Conservation (phyloP, 176 grass and related monocot genomes). For the Oryza glaberrima region DNA sequence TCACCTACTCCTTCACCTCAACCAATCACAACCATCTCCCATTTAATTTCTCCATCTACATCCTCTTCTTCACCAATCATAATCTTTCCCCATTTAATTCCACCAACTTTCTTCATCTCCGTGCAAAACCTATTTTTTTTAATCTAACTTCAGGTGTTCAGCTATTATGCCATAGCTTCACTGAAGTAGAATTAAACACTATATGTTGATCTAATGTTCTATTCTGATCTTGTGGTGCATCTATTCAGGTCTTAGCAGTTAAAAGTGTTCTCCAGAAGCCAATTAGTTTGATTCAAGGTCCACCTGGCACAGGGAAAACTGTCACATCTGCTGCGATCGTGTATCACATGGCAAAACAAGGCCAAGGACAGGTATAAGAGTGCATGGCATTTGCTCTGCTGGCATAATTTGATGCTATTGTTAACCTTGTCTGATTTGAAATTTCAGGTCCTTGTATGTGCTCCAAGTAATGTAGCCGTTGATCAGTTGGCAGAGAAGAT, state of each 20-base stretch:
- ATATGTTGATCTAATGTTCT: slow-evolving; percentile 36
- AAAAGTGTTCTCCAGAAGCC: slow-evolving; percentile 99
- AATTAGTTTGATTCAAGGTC: slow-evolving; percentile 98
- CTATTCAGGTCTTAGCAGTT: slow-evolving; percentile 88
- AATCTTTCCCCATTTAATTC: too few species aligned
- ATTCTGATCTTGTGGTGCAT: slow-evolving; percentile 1
- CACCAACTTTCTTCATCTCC: too few species aligned
- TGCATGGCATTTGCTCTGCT: slow-evolving; percentile 14
- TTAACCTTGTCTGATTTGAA: slow-evolving; percentile 24
- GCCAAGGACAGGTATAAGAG: slow-evolving; percentile 92
- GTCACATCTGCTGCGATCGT: slow-evolving; percentile 99
- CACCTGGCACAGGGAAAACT: slow-evolving; percentile 98
- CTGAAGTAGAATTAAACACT: background rate
- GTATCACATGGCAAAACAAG: slow-evolving; percentile 99
- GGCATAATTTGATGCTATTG: slow-evolving; percentile 19
- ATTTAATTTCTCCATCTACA: too few species aligned
- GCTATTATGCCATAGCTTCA: background rate
- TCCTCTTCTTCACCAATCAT: too few species aligned
- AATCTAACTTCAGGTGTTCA: background rate
- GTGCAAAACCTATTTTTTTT: too few species aligned
- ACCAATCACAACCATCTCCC: too few species aligned
- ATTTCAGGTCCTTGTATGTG: slow-evolving; percentile 92
- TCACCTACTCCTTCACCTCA: too few species aligned
- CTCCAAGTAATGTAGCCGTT: slow-evolving; percentile 99
- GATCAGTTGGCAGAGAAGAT: slow-evolving; percentile 99